Evolutionary conservation across 2,329 filamentous ascomycete genomes (phyloP).

Genomic region (Blastomyces gilchristii): DNA sequence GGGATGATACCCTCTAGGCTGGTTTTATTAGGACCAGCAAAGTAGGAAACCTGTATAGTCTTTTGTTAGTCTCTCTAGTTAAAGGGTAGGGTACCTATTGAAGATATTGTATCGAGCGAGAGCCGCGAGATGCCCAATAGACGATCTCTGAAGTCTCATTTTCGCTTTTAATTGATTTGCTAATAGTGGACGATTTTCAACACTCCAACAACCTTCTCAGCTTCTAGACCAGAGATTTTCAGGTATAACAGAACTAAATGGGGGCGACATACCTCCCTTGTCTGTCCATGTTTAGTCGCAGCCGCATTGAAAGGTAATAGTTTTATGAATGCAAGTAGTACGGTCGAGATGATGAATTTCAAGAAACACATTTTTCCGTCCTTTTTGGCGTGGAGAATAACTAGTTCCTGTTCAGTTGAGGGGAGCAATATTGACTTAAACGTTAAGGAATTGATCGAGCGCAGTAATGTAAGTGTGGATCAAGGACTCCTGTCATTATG

Average conservation of each 20-base stretch:
- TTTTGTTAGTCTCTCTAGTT: not conserved
- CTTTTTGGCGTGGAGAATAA: not conserved
- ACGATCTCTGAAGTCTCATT: not conserved
- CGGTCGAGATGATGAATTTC: not conserved
- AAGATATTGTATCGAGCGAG: not conserved
- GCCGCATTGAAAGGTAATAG: not conserved
- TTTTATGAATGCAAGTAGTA: not conserved
- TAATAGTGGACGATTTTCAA: too few relatives aligned
- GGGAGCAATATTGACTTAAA: not conserved
- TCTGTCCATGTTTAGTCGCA: not conserved
- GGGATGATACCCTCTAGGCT: not conserved
- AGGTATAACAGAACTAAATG: not conserved
- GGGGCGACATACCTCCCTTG: not conserved
- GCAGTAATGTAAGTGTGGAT: not conserved
- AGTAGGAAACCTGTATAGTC: not conserved
- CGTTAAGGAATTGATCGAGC: not conserved
- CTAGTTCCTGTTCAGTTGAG: not conserved
- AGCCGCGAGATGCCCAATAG: not conserved
- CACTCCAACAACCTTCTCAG: not conserved
- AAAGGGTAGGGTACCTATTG: too few relatives aligned
- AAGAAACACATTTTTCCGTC: not conserved
- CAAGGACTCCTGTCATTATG: not conserved
- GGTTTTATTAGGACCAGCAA: not conserved
- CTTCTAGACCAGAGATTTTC: not conserved
- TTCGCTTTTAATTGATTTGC: not conserved